Conservation (phyloP, 805 yeast genomes). For the Candida germanica region DNA sequence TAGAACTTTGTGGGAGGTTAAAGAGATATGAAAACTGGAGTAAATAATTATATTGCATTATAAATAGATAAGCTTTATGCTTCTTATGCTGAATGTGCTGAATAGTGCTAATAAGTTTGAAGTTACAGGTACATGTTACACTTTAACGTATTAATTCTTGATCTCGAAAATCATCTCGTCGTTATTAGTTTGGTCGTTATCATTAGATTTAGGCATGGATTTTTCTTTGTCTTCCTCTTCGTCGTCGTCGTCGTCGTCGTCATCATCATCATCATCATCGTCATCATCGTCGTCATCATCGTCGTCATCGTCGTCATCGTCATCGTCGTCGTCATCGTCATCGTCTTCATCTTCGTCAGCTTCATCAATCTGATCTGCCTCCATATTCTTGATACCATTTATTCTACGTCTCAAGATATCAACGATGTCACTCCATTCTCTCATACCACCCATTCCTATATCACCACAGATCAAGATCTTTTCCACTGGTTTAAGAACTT, state of each 20-base stretch:
- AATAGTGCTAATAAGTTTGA: too few relatives aligned
- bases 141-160: conserved; percentile 7
- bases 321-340: conserved; percentile 37
- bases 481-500: conserved; percentile 44
- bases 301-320: conserved; percentile 36
- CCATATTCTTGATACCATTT: conserved; percentile 21
- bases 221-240: conserved; percentile 5
- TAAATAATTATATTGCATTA: too few relatives aligned
- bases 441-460: conserved; percentile 50
- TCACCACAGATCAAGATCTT: conserved; percentile 47
- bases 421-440: conserved; percentile 46
- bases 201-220: background rate
- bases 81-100: too few relatives aligned
- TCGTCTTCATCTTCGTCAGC: conserved; percentile 34
- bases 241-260: conserved; percentile 15
- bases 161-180: conserved; percentile 24
- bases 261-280: conserved; percentile 31
- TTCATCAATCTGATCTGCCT: conserved; percentile 19
- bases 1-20: conserved; percentile 2
- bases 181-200: conserved; percentile 7
- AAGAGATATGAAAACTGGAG: conserved; percentile 1
- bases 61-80: too few relatives aligned
- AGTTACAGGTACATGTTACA: too few relatives aligned
- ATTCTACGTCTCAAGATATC: conserved; percentile 39
- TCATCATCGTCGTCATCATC: conserved; percentile 39